Conservation (phyloP, 2,329 filamentous ascomycete species). For the Alternaria dauci region DNA sequence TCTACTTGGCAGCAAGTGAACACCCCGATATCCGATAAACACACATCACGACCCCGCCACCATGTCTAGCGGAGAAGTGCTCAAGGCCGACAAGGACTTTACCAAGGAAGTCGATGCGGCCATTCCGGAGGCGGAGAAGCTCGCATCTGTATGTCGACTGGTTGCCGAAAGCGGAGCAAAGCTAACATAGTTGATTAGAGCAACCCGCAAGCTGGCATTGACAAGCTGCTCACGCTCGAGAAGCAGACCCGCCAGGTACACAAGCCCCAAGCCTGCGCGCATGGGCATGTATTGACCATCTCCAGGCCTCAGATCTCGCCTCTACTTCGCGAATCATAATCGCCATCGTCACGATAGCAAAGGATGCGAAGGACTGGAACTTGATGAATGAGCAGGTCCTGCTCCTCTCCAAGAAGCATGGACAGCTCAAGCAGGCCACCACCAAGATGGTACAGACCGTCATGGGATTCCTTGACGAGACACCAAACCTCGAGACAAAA, state of each 20-base stretch:
- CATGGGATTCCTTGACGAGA: constrained; percentile 88
- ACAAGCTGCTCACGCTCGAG: constrained; percentile 90
- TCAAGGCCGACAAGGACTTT: constrained; percentile 99
- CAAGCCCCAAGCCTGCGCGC: constrained; percentile 14
- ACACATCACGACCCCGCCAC: constrained; percentile 39
- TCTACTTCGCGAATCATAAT: constrained; percentile 91
- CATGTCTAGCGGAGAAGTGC: constrained; percentile 80
- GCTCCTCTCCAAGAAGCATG: constrained; percentile 98
- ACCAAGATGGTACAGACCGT: constrained; percentile 99
- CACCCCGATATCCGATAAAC: not conserved
- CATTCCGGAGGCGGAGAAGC: constrained; percentile 87
- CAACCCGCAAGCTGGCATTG: constrained; percentile 86
- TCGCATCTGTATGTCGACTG: constrained; percentile 75
- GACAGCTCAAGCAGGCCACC: constrained; percentile 97
- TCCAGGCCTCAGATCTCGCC: constrained; percentile 88
- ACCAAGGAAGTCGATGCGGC: constrained; percentile 93
- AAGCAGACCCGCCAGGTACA: constrained; percentile 95
- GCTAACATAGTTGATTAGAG: constrained; percentile 57
- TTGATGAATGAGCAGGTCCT: constrained; percentile 96
- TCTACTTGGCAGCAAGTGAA: constrained; percentile 2
- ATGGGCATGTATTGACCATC: constrained; percentile 30
- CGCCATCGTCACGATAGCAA: constrained; percentile 91
- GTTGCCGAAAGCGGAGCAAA: not conserved
- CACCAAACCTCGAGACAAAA: constrained; percentile 86
- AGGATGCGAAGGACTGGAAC: constrained; percentile 90